These are phyloP conservation scores for Amanita polypyramis DNA, from an alignment of 768 basidiomycete species.

Conservation along the genomic window DNA sequence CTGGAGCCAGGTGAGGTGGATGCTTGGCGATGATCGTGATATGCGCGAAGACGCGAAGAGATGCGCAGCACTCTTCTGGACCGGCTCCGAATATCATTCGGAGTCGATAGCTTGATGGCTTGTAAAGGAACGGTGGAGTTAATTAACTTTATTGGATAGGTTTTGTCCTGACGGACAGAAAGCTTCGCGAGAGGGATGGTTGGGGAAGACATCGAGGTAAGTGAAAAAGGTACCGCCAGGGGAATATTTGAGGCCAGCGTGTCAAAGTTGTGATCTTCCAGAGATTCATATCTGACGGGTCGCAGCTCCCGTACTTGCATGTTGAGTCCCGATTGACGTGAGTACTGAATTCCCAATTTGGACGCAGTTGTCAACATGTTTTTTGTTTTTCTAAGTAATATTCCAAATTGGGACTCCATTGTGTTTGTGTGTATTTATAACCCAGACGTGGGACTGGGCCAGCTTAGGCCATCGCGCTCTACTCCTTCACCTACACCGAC, in stretches of 20 bases:
- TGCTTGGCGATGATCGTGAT: background rate
- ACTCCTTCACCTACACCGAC: background rate
- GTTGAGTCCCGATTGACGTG: background rate
- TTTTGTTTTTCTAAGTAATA: too few relatives aligned
- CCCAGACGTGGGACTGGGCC: background rate
- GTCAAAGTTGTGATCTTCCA: background rate
- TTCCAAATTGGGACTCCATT: too few relatives aligned
- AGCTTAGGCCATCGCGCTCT: background rate
- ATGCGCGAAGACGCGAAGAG: conserved; percentile 1
- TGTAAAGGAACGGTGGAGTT: background rate
- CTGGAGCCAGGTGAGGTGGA: background rate
- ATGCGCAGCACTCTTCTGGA: background rate
- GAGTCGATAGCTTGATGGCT: background rate
- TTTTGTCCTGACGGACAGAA: background rate
- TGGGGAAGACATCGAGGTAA: background rate
- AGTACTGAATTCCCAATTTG: background rate
- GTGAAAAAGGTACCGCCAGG: background rate
- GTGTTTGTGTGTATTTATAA: conserved; percentile 1
- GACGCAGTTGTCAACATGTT: too few relatives aligned
- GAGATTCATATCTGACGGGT: background rate
- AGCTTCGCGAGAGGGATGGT: background rate
- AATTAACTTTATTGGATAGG: background rate
- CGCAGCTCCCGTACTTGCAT: background rate
- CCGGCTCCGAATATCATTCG: background rate
- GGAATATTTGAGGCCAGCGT: background rate